These are phyloP conservation scores for Aspergillus pseudoglaucus DNA, from an alignment of 2,329 filamentous ascomycete genomes.

Conservation along the genomic window DNA sequence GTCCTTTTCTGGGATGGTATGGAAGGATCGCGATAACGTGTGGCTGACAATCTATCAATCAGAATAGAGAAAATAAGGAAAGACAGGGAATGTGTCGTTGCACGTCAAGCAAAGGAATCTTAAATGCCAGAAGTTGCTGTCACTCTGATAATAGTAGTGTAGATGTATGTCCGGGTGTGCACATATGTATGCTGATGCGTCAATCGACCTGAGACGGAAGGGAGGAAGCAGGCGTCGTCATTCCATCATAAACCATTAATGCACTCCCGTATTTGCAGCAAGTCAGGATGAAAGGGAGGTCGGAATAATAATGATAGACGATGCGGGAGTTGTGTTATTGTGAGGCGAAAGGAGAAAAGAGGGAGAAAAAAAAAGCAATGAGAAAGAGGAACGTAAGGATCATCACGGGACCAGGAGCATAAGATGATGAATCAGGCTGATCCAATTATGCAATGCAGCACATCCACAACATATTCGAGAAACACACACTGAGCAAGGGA, in stretches of 20 bases:
- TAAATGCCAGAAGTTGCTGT: no score
- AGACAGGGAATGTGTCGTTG: no score
- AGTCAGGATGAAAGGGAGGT: background rate
- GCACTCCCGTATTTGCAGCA: background rate
- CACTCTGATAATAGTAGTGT: no score
- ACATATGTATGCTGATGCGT: background rate
- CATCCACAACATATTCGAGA: no score
- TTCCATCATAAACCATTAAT: background rate
- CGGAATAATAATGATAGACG: background rate
- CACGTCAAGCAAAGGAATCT: no score
- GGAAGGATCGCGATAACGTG: background rate
- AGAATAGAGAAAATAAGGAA: no score
- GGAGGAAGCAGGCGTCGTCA: background rate
- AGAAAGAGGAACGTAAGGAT: background rate
- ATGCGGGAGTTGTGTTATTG: background rate
- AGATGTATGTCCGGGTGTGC: no score
- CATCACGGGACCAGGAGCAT: conserved; percentile 8
- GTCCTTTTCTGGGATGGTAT: background rate
- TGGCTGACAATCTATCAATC: background rate
- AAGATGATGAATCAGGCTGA: conserved; percentile 6
- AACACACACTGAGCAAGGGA: no score
- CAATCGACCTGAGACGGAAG: background rate
- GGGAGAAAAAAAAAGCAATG: conserved; percentile 1
- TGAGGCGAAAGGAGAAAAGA: conserved; percentile 1
- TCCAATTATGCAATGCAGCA: background rate